phyloP scores from a whole-genome alignment of 768 basidiomycete species.

The Clavulina sp. region DNA sequence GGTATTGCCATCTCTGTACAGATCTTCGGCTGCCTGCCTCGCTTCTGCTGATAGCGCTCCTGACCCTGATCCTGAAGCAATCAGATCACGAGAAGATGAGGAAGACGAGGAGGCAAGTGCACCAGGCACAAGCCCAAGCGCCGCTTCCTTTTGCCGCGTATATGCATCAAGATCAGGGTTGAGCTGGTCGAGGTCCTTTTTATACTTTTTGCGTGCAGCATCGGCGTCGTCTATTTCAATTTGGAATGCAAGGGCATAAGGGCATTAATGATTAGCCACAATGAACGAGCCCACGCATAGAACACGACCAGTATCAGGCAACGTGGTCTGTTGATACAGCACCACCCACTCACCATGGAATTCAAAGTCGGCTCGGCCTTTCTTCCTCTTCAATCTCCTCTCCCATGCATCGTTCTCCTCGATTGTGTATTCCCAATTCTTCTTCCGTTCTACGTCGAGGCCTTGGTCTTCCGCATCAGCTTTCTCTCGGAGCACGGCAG shows the following conservation, averaged over 20 bases:
- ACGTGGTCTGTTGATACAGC: too few species aligned
- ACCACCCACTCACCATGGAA: slow-evolving; percentile 98
- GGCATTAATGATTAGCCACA: neutral
- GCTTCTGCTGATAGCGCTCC: slow-evolving; percentile 30
- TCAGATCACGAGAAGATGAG: slow-evolving; percentile 2
- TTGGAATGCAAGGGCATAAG: neutral
- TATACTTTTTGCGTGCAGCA: slow-evolving; percentile 75
- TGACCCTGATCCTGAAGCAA: slow-evolving; percentile 11
- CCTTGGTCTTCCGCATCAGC: slow-evolving; percentile 80
- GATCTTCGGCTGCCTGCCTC: slow-evolving; percentile 31
- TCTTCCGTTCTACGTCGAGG: slow-evolving; percentile 78
- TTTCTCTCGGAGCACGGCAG: slow-evolving; percentile 68
- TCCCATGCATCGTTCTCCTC: slow-evolving; percentile 97
- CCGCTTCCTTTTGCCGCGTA: slow-evolving; percentile 76
- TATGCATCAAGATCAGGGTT: slow-evolving; percentile 80
- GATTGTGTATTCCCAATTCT: slow-evolving; percentile 90
- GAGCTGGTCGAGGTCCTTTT: slow-evolving; percentile 75
- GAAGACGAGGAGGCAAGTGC: slow-evolving; percentile 25
- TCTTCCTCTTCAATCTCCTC: slow-evolving; percentile 68
- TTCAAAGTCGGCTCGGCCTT: slow-evolving; percentile 69
- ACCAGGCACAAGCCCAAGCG: slow-evolving; percentile 57
- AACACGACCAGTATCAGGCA: neutral
- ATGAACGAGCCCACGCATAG: neutral
- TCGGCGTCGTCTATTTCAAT: slow-evolving; percentile 60
- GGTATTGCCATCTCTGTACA: slow-evolving; percentile 89